A percentile compares a stretch with the other conserved stretches of the same genome.
phyloP scores from a whole-genome alignment of 257 asterid genomes.

The Ballota nigra region DNA sequence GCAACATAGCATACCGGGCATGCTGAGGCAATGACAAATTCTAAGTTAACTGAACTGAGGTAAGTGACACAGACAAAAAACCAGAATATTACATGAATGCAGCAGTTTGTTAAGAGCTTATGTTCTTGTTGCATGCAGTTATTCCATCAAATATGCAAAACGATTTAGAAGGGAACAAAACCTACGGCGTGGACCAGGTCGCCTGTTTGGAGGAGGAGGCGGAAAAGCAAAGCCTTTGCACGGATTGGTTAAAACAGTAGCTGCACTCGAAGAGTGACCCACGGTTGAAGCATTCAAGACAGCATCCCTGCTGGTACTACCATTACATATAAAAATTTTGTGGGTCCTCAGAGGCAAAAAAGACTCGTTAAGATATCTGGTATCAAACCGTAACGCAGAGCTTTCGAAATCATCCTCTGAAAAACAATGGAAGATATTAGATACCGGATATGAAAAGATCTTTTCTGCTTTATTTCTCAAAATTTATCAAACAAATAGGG shows the following conservation, averaged over 20 bases:
- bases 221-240: conserved; percentile 76
- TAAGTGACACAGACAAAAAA: neutral
- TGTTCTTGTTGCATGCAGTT: neutral
- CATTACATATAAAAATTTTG: conserved; percentile 51
- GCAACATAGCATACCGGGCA: conserved; percentile 91
- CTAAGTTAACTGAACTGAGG: conserved; percentile 12
- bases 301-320: conserved; percentile 41
- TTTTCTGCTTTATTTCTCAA: conserved; percentile 1
- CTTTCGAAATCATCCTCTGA: conserved; percentile 68
- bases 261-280: conserved; percentile 27
- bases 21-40: conserved; percentile 50
- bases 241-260: conserved; percentile 41
- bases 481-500: neutral
- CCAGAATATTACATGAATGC: conserved; percentile 11
- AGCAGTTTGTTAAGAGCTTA: conserved; percentile 15
- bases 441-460: neutral
- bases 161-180: conserved; percentile 23
- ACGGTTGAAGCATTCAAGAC: conserved; percentile 39
- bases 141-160: conserved; percentile 6
- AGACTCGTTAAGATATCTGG: conserved; percentile 49
- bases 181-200: conserved; percentile 97
- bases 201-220: conserved; percentile 83
- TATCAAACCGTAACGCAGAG: conserved; percentile 53
- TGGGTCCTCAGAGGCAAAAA: conserved; percentile 27
- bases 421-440: neutral